phyloP scores from a whole-genome alignment of 2,329 filamentous ascomycete genomes.

The Teratosphaeria nubilosa region DNA sequence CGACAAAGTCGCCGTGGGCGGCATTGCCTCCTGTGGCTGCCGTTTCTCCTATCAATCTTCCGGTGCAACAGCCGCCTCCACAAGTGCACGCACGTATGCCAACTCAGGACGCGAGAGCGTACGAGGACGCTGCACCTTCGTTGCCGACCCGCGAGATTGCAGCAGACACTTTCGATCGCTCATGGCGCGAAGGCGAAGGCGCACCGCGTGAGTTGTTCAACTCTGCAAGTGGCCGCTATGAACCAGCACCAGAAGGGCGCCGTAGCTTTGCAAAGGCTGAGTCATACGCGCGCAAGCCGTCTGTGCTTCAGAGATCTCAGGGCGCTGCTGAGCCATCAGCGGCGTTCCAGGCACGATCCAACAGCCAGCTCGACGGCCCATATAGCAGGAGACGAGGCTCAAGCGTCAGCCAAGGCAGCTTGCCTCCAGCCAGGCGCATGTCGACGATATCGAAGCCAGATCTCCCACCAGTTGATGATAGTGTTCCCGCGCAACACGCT shows the following conservation, averaged over 20 bases:
- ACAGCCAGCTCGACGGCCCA: slow-evolving; percentile 49
- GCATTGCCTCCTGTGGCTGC: slow-evolving; percentile 75
- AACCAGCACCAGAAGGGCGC: slow-evolving; percentile 69
- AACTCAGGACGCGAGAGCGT: slow-evolving; percentile 46
- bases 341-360: slow-evolving; percentile 71
- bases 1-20: slow-evolving; percentile 88
- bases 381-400: slow-evolving; percentile 74
- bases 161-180: slow-evolving; percentile 83
- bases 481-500: slow-evolving; percentile 18
- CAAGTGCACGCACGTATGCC: slow-evolving; percentile 26
- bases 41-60: slow-evolving; percentile 58
- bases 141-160: slow-evolving; percentile 69
- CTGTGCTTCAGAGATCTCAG: slow-evolving; percentile 64
- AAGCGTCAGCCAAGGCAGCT: slow-evolving; percentile 81
- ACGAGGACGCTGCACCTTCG: slow-evolving; percentile 45
- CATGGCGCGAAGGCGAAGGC: slow-evolving; percentile 62
- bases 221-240: slow-evolving; percentile 87
- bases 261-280: slow-evolving; percentile 61
- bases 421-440: slow-evolving; percentile 55
- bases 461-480: slow-evolving; percentile 24
- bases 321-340: slow-evolving; percentile 71
- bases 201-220: slow-evolving; percentile 76
- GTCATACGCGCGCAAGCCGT: slow-evolving; percentile 57
- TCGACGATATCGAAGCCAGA: slow-evolving; percentile 38
- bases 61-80: slow-evolving; percentile 31